A percentile compares a stretch with the other conserved stretches of the same genome.
Evolutionary conservation across 768 basidiomycete genomes (phyloP).

Genomic region (Leccinum subgranulosum): DNA sequence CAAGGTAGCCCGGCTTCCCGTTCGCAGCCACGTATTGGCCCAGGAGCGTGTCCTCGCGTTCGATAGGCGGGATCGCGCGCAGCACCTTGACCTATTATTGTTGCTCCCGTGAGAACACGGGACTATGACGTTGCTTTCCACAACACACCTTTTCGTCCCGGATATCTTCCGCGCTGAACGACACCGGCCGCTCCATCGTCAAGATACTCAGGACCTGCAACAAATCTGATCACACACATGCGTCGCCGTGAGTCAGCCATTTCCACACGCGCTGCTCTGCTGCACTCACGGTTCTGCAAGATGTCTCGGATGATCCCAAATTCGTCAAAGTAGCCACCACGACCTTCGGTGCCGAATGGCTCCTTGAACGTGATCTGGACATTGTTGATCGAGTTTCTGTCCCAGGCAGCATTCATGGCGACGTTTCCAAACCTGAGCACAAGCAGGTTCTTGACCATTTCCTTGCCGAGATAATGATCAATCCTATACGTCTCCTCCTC

Average conservation of each 20-base stretch:
- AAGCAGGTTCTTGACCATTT: slow-evolving; percentile 99
- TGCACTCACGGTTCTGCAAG: slow-evolving; percentile 89
- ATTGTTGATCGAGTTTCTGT: slow-evolving; percentile 93
- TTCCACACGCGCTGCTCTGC: slow-evolving; percentile 1
- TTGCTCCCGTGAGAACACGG: slow-evolving; percentile 15
- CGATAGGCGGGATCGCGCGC: slow-evolving; percentile 83
- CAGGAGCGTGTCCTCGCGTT: slow-evolving; percentile 74
- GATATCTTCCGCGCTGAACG: slow-evolving; percentile 95
- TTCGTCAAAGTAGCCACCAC: slow-evolving; percentile 99
- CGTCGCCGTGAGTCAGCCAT: slow-evolving; percentile 12
- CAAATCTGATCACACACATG: slow-evolving; percentile 57
- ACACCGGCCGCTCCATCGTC: slow-evolving; percentile 98
- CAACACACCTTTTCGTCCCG: slow-evolving; percentile 90
- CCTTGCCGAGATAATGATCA: slow-evolving; percentile 99
- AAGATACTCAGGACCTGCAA: slow-evolving; percentile 92
- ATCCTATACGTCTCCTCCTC: slow-evolving; percentile 99
- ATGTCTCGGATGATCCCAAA: slow-evolving; percentile 99
- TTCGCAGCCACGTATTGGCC: slow-evolving; percentile 90
- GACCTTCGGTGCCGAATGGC: slow-evolving; percentile 98
- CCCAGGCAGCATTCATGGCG: slow-evolving; percentile 85
- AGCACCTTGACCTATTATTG: slow-evolving; percentile 85
- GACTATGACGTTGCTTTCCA: neutral
- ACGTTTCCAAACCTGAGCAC: slow-evolving; percentile 95
- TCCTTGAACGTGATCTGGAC: slow-evolving; percentile 99
- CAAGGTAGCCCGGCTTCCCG: slow-evolving; percentile 98